Conservation (phyloP, 2,329 filamentous ascomycete species). For the Thelonectria olida region DNA sequence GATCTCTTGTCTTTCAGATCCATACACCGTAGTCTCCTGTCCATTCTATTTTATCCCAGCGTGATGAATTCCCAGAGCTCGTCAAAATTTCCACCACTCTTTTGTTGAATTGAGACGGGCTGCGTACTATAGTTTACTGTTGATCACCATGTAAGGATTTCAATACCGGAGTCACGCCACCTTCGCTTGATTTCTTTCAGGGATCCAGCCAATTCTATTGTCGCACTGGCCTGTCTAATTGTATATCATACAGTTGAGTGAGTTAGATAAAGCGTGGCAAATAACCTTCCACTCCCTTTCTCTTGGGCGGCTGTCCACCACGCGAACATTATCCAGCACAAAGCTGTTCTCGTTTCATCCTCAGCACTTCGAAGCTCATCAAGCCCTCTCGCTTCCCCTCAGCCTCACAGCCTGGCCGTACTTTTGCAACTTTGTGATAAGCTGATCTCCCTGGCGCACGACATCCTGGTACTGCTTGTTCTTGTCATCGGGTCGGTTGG, state of each 20-base stretch:
- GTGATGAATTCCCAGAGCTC: too few relatives aligned
- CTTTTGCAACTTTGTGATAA: constrained; percentile 99
- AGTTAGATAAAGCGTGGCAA: constrained; percentile 31
- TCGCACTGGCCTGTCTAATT: constrained; percentile 42
- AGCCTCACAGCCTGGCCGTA: constrained; percentile 96
- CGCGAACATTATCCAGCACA: constrained; percentile 23
- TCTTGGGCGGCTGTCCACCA: constrained; percentile 11
- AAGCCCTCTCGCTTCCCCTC: constrained; percentile 93
- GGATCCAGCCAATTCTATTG: constrained; percentile 36
- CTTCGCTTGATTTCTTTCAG: constrained; percentile 22
- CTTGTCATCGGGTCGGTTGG: constrained; percentile 97
- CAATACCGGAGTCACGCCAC: not conserved
- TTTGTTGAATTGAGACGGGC: too few relatives aligned
- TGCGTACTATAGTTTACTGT: too few relatives aligned
- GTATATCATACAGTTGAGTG: constrained; percentile 44
- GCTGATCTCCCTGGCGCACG: constrained; percentile 94
- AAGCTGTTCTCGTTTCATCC: constrained; percentile 4
- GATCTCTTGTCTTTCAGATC: too few relatives aligned
- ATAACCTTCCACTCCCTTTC: constrained; percentile 18
- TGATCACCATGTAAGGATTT: not conserved
- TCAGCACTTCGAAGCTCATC: constrained; percentile 33
- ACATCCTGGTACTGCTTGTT: constrained; percentile 99
- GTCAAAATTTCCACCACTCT: too few relatives aligned
- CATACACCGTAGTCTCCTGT: too few relatives aligned
- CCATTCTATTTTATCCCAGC: too few relatives aligned